Evolutionary conservation across 495 filamentous ascomycete genomes (phyloP).

Genomic region (Hypoxylon lienhwacheense): DNA sequence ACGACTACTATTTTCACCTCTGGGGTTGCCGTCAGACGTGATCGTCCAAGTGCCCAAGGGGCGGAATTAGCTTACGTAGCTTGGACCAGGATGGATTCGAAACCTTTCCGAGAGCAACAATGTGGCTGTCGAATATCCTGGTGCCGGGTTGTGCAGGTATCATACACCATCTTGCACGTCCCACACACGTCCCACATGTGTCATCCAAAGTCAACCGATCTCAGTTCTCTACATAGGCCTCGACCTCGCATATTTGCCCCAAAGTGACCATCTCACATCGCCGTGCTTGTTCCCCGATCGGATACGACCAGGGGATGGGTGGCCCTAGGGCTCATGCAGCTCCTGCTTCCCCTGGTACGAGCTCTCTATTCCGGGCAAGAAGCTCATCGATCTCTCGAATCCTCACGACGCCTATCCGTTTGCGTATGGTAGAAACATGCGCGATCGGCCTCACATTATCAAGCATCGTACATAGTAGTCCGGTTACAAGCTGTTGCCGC

Average conservation of each 20-base stretch:
- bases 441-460: conserved; percentile 23
- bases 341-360: conserved; percentile 27
- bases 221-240: conserved; percentile 14
- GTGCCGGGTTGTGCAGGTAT: conserved; percentile 21
- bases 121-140: conserved; percentile 31
- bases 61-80: conserved; percentile 30
- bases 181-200: no score
- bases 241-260: conserved; percentile 28
- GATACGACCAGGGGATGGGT: conserved; percentile 24
- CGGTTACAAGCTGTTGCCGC: conserved; percentile 20
- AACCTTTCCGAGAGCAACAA: conserved; percentile 28
- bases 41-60: conserved; percentile 26
- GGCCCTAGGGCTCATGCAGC: conserved; percentile 24
- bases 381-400: conserved; percentile 22
- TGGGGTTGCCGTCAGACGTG: conserved; percentile 16
- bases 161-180: conserved; percentile 27
- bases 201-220: conserved; percentile 24
- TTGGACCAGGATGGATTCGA: conserved; percentile 23
- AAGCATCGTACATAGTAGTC: conserved; percentile 29
- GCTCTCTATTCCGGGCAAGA: conserved; percentile 23
- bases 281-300: conserved; percentile 30
- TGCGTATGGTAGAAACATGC: conserved; percentile 26
- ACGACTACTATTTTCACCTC: conserved; percentile 22
- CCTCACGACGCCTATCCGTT: conserved; percentile 23
- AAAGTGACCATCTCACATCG: conserved; percentile 20